These are phyloP conservation scores for Bertia moriformis DNA, from an alignment of 2,329 filamentous ascomycete species.

Conservation along the genomic window DNA sequence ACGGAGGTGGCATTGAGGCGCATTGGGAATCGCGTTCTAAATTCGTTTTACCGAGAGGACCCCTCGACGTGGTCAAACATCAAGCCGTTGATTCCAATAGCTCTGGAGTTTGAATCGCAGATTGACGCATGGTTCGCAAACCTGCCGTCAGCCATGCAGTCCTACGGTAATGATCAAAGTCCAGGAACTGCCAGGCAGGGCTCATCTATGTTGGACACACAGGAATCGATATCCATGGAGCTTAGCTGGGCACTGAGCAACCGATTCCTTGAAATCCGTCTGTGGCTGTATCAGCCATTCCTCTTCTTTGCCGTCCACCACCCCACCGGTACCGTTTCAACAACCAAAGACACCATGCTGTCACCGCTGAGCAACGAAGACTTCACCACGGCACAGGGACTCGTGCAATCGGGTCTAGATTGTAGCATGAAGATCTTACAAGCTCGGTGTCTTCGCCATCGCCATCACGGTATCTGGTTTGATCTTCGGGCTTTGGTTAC, in stretches of 20 bases:
- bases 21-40: conserved; percentile 9
- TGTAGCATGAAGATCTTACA: conserved; percentile 11
- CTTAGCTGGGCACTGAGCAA: conserved; percentile 9
- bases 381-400: conserved; percentile 3
- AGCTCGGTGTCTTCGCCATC: conserved; percentile 9
- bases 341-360: background rate
- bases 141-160: conserved; percentile 12
- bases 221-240: conserved; percentile 9
- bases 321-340: too few species aligned
- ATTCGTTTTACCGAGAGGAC: conserved; percentile 10
- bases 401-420: conserved; percentile 10
- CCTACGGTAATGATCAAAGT: conserved; percentile 5
- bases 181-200: background rate
- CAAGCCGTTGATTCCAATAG: conserved; percentile 9
- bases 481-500: conserved; percentile 7
- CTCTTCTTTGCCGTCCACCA: conserved; percentile 12
- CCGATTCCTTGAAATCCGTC: conserved; percentile 10
- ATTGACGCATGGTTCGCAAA: conserved; percentile 11
- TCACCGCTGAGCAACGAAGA: conserved; percentile 3
- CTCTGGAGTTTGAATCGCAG: conserved; percentile 13
- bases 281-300: conserved; percentile 15
- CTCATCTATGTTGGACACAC: too few species aligned
- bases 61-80: conserved; percentile 9
- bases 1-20: conserved; percentile 12
- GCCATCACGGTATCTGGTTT: conserved; percentile 15